Base-by-base conservation (phyloP, 176 grass and related monocot genomes). In the Aegilops bicornis region DNA sequence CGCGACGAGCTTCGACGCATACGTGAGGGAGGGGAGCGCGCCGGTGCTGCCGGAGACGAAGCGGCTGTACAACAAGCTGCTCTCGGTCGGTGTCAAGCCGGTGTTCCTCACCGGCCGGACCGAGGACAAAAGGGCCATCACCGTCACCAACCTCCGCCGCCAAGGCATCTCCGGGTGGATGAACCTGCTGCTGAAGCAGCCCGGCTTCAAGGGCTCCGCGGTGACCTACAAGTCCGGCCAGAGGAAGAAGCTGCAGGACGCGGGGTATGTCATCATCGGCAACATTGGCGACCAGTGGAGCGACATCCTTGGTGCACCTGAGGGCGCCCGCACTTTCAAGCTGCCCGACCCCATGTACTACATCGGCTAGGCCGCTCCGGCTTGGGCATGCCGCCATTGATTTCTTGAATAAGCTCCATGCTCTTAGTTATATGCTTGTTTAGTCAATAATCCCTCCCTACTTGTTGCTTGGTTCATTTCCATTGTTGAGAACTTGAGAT, bases 221-320 rank as follows among this genome's bases (percentile, higher is more conserved):
- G 8, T 87, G 10, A 50, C 76, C n/a, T 94, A 47, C 74, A 94
- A 94, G 81, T 84, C 86, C 15, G 80, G 71, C 19, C 64, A 76
- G 80, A 60, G 89, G 2, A 68, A 63, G 52, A 91, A 89, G 81
- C 64, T 94, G 24, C 8, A n/a, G 52, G 72, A 71, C n/a, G 47
- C 79, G 0, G 84, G 92, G 1, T 87, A 63, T 2, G 10, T 71
- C 23, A 92, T 94, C 35, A 73, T 89, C 4, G 87, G 84, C 11
- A 89, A 76, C 89, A 89, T 89, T 7, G 89, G 87, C 0, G 92
- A 94, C 82, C 89, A 94, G 23, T 92, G 89, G 92, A 89, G 87
- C 42, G 89, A 92, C 66, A 78, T 94, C 56, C 64, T 91, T n/a
- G 81, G 87, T 12, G 14, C 2, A 13, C 87, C 76, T 0, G 72